phyloP scores from a whole-genome alignment of 2,329 filamentous ascomycete species.

The Cladosporium phlei region DNA sequence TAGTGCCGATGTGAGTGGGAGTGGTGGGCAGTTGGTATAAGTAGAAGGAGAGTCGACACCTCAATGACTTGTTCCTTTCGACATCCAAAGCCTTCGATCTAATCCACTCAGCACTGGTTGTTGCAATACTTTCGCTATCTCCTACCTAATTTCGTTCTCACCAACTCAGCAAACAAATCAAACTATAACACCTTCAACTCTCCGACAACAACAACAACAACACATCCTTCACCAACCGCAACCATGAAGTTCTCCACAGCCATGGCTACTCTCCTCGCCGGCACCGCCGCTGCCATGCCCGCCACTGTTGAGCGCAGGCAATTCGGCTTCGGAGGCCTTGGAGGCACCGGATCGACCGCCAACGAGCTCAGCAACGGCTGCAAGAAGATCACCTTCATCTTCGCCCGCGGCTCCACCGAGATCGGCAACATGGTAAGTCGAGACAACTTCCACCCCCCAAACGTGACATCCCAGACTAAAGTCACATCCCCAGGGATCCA shows the following conservation, averaged over 20 bases:
- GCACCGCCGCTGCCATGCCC: conserved; percentile 8
- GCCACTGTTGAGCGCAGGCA: conserved; percentile 8
- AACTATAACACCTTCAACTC: not conserved
- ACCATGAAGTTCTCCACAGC: conserved; percentile 13
- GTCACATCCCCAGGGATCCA: conserved; percentile 22
- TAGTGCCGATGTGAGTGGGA: not conserved
- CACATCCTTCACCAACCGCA: not conserved
- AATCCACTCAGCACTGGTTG: not conserved
- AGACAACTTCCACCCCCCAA: not conserved
- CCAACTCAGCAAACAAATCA: not conserved
- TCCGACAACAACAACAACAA: not conserved
- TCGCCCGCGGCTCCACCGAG: conserved; percentile 55
- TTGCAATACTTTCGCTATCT: conserved; percentile 10
- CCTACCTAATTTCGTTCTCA: conserved; percentile 1
- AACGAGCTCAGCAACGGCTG: conserved; percentile 33
- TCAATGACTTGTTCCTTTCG: not conserved
- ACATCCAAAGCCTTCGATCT: not conserved
- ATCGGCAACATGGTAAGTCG: conserved; percentile 45
- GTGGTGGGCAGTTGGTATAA: not conserved
- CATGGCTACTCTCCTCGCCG: conserved; percentile 8
- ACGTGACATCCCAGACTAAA: not conserved
- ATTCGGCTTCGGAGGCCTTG: too few relatives aligned
- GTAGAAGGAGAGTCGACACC: not conserved
- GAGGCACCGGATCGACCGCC: conserved; percentile 5
- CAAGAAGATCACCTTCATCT: conserved; percentile 50